These are phyloP conservation scores for Sporothrix humicola DNA, from an alignment of 2,329 filamentous ascomycete species.

Conservation along the genomic window DNA sequence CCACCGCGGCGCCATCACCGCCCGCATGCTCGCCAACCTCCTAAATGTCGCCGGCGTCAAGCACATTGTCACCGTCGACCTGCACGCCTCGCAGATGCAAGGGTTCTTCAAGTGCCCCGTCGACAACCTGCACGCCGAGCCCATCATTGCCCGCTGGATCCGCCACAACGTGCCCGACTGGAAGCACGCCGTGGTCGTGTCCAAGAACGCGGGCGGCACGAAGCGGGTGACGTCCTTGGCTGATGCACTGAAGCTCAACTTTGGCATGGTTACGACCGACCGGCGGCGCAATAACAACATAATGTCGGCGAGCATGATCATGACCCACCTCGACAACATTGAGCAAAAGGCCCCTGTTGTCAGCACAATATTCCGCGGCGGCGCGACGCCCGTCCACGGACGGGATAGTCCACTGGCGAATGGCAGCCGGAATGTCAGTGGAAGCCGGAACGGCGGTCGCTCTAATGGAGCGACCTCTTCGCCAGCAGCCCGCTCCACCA, in stretches of 20 bases:
- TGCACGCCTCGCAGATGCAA: conserved; percentile 98
- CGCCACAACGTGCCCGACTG: conserved; percentile 84
- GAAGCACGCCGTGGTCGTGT: conserved; percentile 92
- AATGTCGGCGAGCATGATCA: conserved; percentile 75
- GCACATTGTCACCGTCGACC: conserved; percentile 95
- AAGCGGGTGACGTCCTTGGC: conserved; percentile 96
- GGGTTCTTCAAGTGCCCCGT: conserved; percentile 98
- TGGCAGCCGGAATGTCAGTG: neutral
- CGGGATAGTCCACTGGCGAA: neutral
- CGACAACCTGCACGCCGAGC: conserved; percentile 95
- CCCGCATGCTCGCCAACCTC: conserved; percentile 94
- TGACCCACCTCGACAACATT: conserved; percentile 68
- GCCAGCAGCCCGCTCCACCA: neutral
- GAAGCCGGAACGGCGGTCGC: neutral
- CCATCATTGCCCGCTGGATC: conserved; percentile 94
- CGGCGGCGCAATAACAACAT: conserved; percentile 69
- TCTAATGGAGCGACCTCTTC: neutral
- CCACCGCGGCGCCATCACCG: conserved; percentile 93
- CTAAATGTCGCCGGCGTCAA: conserved; percentile 92
- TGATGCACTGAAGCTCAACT: conserved; percentile 95
- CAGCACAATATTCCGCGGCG: conserved; percentile 28
- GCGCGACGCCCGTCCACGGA: neutral
- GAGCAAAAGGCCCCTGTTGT: conserved; percentile 46
- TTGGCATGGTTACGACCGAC: conserved; percentile 93
- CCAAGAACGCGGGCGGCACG: conserved; percentile 96